Percentiles rank a stretch among this genome's conserved stretches.
Conservation (phyloP, 768 basidiomycete species). For the Phylloporus rhodoxanthus region DNA sequence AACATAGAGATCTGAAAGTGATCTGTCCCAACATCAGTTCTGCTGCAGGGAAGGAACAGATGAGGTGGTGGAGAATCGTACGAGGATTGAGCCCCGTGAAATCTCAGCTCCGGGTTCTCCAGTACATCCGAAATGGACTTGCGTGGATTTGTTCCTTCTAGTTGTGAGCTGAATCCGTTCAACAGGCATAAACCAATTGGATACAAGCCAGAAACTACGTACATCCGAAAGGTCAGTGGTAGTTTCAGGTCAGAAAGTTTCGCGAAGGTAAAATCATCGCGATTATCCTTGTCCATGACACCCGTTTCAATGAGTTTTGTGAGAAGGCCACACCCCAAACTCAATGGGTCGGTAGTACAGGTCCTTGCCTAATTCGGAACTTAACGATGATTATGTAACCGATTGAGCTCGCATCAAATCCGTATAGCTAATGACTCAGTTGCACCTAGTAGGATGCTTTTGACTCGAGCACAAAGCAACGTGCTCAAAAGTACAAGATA, state of each 20-base stretch:
- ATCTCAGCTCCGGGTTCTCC: constrained; percentile 74
- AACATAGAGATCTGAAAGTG: constrained; percentile 88
- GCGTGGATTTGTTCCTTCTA: constrained; percentile 76
- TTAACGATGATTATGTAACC: not conserved
- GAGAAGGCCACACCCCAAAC: not conserved
- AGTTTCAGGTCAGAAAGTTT: constrained; percentile 84
- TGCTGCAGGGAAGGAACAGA: constrained; percentile 1
- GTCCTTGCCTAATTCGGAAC: not conserved
- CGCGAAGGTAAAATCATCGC: constrained; percentile 91
- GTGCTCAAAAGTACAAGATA: constrained; percentile 13
- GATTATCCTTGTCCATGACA: constrained; percentile 54
- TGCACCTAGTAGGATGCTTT: constrained; percentile 27
- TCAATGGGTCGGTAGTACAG: not conserved
- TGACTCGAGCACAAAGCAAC: constrained; percentile 13
- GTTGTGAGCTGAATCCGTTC: constrained; percentile 55
- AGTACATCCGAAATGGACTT: constrained; percentile 73
- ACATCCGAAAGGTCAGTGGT: constrained; percentile 86
- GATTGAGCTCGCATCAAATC: too few relatives aligned
- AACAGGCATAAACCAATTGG: not conserved
- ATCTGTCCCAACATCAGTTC: constrained; percentile 42
- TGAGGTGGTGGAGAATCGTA: constrained; percentile 29
- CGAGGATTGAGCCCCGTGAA: constrained; percentile 79
- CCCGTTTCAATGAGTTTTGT: not conserved
- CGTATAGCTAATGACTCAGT: constrained; percentile 7
- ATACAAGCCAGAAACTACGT: constrained; percentile 15